Conservation (phyloP, 2,329 filamentous ascomycete species). For the Acrodontium crateriforme region DNA sequence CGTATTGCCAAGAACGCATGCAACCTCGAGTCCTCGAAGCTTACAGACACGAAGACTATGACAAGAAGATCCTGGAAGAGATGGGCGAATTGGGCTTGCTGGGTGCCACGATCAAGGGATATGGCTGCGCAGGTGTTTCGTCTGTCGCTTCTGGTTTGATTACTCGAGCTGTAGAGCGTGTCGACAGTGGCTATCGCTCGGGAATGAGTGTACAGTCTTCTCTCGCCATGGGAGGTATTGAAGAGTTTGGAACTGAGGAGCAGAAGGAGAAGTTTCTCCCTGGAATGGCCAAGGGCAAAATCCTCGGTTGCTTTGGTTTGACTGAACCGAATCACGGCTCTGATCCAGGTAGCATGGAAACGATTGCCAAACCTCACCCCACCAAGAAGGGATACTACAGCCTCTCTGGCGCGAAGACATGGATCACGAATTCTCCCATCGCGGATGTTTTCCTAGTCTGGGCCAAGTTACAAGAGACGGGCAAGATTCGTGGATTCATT, state of each 20-base stretch:
- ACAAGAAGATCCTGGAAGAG: conserved; percentile 70
- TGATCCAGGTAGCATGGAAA: conserved; percentile 86
- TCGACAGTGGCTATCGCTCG: conserved; percentile 82
- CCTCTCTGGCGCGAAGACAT: conserved; percentile 75
- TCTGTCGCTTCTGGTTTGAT: conserved; percentile 83
- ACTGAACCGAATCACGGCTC: conserved; percentile 90
- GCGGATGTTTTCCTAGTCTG: conserved; percentile 75
- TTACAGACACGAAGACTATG: conserved; percentile 76
- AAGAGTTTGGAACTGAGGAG: conserved; percentile 75
- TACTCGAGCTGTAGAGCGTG: conserved; percentile 76
- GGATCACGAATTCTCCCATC: conserved; percentile 92
- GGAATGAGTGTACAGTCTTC: conserved; percentile 91
- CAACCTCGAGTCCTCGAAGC: conserved; percentile 75
- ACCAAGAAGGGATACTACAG: conserved; percentile 70
- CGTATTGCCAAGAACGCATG: conserved; percentile 86
- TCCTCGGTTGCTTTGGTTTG: conserved; percentile 75
- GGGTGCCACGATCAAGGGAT: conserved; percentile 73
- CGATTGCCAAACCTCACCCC: conserved; percentile 68
- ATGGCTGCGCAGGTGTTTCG: conserved; percentile 76
- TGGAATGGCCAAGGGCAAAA: conserved; percentile 64
- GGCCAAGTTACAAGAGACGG: conserved; percentile 83
- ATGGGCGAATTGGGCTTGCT: conserved; percentile 89
- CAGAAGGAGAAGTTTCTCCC: conserved; percentile 77
- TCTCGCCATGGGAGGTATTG: conserved; percentile 82
- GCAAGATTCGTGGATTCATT: conserved; percentile 87